Evolutionary conservation across 2,329 filamentous ascomycete genomes (phyloP).

Genomic region (Penicillium sp.): DNA sequence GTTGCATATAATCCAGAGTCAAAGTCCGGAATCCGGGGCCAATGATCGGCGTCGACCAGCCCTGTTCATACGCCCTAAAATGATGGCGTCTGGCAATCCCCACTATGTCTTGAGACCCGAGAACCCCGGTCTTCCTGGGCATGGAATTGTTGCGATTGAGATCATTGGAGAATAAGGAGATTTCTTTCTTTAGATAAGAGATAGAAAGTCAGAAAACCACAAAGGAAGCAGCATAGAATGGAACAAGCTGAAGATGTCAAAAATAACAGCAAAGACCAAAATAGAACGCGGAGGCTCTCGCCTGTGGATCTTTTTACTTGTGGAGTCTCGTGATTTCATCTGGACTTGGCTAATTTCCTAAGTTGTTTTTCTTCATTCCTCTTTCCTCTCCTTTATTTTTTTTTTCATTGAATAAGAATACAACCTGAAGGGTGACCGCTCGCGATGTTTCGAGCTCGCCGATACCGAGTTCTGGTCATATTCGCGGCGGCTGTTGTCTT

Average conservation of each 20-base stretch:
- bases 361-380: conserved; percentile 1
- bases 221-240: background rate
- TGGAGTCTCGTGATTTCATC: conserved; percentile 12
- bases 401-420: background rate
- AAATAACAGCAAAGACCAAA: background rate
- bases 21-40: background rate
- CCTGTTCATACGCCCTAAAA: background rate
- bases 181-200: background rate
- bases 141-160: too few species aligned
- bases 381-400: background rate
- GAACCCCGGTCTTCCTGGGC: background rate
- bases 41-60: background rate
- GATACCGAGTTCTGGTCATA: conserved; percentile 47
- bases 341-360: conserved; percentile 2
- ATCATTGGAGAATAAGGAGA: too few species aligned
- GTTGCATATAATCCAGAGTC: background rate
- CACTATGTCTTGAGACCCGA: conserved; percentile 1
- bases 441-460: conserved; percentile 48
- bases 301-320: conserved; percentile 7
- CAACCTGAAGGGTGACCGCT: conserved; percentile 7
- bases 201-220: background rate
- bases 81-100: conserved; percentile 1
- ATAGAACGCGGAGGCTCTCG: conserved; percentile 1
- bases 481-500: conserved; percentile 44
- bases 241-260: background rate